Evolutionary conservation across 495 filamentous ascomycete species (phyloP).

Genomic region (Lasiosphaeriaceae sp.): DNA sequence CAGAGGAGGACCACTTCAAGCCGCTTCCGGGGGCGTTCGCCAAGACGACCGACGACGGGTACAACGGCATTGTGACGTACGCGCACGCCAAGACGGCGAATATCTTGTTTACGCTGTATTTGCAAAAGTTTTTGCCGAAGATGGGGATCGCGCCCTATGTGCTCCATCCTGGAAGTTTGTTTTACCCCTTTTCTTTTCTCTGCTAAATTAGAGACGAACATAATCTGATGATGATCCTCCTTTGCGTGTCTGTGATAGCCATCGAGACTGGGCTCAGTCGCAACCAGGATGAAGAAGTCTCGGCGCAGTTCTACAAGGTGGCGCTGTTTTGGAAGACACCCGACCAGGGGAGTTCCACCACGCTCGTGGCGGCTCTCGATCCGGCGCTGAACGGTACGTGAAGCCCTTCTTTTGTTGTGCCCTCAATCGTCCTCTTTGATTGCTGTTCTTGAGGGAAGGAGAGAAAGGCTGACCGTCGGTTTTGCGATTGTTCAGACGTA

Average conservation of each 20-base stretch:
- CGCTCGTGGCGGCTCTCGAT: slow-evolving; percentile 56
- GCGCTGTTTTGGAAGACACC: slow-evolving; percentile 46
- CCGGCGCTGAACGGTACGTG: slow-evolving; percentile 41
- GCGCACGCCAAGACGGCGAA: slow-evolving; percentile 60
- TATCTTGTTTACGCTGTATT: slow-evolving; percentile 50
- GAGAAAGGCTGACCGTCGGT: slow-evolving; percentile 6
- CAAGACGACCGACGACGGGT: slow-evolving; percentile 42
- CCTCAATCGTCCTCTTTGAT: not conserved
- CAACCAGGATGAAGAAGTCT: slow-evolving; percentile 35
- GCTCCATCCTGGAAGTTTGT: slow-evolving; percentile 48
- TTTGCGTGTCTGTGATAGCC: too few species aligned
- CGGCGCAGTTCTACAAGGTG: slow-evolving; percentile 34
- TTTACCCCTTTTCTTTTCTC: not conserved
- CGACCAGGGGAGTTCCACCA: slow-evolving; percentile 54
- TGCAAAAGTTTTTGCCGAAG: slow-evolving; percentile 35
- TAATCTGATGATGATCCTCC: too few species aligned
- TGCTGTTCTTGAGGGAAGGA: not conserved
- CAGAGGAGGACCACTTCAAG: slow-evolving; percentile 32
- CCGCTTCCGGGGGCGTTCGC: slow-evolving; percentile 30
- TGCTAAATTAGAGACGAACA: too few species aligned
- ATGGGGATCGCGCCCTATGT: slow-evolving; percentile 37
- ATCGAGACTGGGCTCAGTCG: slow-evolving; percentile 39
- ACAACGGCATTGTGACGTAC: slow-evolving; percentile 52
- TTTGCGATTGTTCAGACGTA: slow-evolving; percentile 24
- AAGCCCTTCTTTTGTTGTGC: not conserved